A percentile compares a stretch with the other conserved stretches of the same genome.
Evolutionary conservation across 2,329 filamentous ascomycete species (phyloP).

Genomic region (Teratosphaeria gauchensis): DNA sequence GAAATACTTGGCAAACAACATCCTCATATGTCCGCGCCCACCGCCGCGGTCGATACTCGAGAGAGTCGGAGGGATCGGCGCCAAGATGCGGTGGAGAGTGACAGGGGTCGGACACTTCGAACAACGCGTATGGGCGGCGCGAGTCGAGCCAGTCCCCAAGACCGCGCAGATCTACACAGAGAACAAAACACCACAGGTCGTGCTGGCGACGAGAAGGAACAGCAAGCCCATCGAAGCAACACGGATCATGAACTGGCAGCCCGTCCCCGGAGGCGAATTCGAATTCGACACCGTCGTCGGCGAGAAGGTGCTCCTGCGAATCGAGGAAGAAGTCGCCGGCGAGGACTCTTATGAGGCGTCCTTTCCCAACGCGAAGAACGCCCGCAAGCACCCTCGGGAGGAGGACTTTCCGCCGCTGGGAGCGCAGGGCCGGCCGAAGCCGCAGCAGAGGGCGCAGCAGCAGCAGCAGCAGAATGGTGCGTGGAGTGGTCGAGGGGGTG

Average conservation of each 20-base stretch:
- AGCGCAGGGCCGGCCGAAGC: constrained; percentile 20
- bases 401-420: constrained; percentile 36
- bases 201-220: constrained; percentile 69
- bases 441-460: constrained; percentile 18
- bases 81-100: constrained; percentile 75
- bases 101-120: constrained; percentile 66
- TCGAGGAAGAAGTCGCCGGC: constrained; percentile 60
- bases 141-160: constrained; percentile 61
- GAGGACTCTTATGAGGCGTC: constrained; percentile 57
- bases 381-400: constrained; percentile 53
- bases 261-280: constrained; percentile 54
- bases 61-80: constrained; percentile 79
- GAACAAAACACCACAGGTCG: constrained; percentile 66
- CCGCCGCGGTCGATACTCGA: constrained; percentile 63
- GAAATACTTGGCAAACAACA: constrained; percentile 76
- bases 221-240: constrained; percentile 69
- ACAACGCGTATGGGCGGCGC: constrained; percentile 78
- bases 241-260: constrained; percentile 75
- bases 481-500: constrained; percentile 14
- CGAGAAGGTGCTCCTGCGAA: constrained; percentile 73
- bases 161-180: constrained; percentile 66
- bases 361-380: constrained; percentile 50
- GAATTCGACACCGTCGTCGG: constrained; percentile 75
- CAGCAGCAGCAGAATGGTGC: not conserved
- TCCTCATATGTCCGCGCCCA: constrained; percentile 75